Conservation (phyloP, 2,329 filamentous ascomycete genomes). For the Fusarium haematococcum region DNA sequence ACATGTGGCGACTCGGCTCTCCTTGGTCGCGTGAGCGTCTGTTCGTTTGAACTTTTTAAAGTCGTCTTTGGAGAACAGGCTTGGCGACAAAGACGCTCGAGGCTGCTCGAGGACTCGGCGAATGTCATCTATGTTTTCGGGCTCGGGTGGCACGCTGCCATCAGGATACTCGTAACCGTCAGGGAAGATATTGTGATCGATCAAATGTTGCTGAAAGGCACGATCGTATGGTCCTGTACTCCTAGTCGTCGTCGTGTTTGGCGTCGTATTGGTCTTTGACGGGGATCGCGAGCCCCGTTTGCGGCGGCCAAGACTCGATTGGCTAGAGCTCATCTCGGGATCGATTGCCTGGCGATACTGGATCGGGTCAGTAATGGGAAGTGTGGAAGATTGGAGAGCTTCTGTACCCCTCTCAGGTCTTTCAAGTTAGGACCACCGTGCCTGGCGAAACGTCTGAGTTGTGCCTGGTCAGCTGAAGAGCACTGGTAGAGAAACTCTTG, state of each 20-base stretch:
- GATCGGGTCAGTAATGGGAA: background rate
- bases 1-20: conserved; percentile 47
- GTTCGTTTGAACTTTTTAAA: conserved; percentile 47
- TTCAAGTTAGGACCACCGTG: background rate
- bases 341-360: background rate
- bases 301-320: conserved; percentile 18
- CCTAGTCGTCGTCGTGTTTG: conserved; percentile 18
- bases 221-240: conserved; percentile 36
- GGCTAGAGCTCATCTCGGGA: conserved; percentile 12
- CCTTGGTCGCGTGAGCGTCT: conserved; percentile 48
- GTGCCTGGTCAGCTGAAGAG: background rate
- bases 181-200: conserved; percentile 31
- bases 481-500: background rate
- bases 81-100: conserved; percentile 51
- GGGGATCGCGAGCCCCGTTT: conserved; percentile 20
- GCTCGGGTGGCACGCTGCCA: conserved; percentile 19
- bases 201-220: conserved; percentile 36
- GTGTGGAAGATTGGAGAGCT: background rate
- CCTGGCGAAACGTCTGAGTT: background rate
- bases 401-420: background rate
- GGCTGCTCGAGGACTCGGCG: conserved; percentile 7
- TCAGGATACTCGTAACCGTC: conserved; percentile 26
- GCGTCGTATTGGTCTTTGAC: background rate
- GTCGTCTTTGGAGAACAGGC: conserved; percentile 47
- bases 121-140: conserved; percentile 38